Evolutionary conservation across 169 alveolate species (phyloP), one percentile per base, ranked within the genome.

Genomic region (Plasmodium gaboni): DNA sequence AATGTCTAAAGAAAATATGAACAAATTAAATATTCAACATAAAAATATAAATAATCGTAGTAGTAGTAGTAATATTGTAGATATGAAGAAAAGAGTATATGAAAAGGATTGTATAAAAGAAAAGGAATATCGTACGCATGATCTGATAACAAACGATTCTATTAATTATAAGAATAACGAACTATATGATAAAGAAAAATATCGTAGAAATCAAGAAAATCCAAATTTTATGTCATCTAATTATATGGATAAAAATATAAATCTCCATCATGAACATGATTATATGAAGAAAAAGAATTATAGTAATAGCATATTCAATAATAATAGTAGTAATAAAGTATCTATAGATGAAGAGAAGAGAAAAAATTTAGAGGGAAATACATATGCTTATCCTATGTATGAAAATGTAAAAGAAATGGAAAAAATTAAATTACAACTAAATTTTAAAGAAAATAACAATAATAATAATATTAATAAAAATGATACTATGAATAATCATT

Each of bases 371-470:
- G 46, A 38, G 4, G 7, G 7, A 8, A 38, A 55, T 55, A 13
- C 22, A 5, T 6, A 55, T 55, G 9, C 17, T 55, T 55, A 55
- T 55, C 64, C 17, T 6, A 17, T 55, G 2, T 13, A 17, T 55
- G 64, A 55, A 55, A 55, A 55, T 55, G 19, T 55, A 55, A 38
- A 38, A 38, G 61, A 51, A 51, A 51, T 51, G 5, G 61, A 51
- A 51, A 51, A 51, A 13, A 51, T 12, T 13, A 22, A 13, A 55
- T 19, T 17, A 55, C 17, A 55, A 22, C 64, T 0, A 55, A 55
- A 55, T 6, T 15, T 55, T 55, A 55, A 17, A 22, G 64, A 55
- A 55, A 55, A 13, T 15, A 13, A 38, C 7, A 38, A 38, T 38
- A 38, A 38, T 38, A 28, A 28, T 28, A 28, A 38, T 38, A 38